Evolutionary conservation across 2,329 filamentous ascomycete genomes (phyloP), one percentile per base, ranked within the genome.

Genomic region (Paraphaeosphaeria minitans): DNA sequence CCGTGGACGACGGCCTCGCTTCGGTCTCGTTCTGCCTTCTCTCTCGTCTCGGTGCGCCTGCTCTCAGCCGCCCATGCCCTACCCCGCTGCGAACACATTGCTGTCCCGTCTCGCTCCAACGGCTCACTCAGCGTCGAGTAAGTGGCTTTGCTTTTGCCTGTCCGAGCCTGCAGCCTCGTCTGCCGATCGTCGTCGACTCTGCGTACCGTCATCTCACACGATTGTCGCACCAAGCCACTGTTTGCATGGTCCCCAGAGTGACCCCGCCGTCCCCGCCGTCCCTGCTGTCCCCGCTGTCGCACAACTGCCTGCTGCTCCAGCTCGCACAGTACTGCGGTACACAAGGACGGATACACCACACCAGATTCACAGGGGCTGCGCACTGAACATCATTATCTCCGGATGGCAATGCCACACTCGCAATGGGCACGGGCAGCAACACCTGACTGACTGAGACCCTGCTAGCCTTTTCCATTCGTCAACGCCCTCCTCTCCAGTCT

Each of bases 71-170:
- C 66, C 48, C 56, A 63, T 22, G 53, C 63, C 33, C 63, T 63
- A 16, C 64, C 68, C 42, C 63, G 56, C 46, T 59, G 55, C 47
- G 75, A 79, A 54, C 63, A 66, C 19, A 56, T 80, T 57, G 61
- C 56, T 27, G 68, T 80, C 14, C 72, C 75, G 12, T 79, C 75
- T 63, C 69, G 78, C 24, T 80, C 79, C 46, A 81, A 78, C 64
- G 80, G 79, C 56, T 67, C 65, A 47, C 74, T 81, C 45, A 75
- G 61, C 41, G 59, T 82, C 47, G 77, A 80, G 79, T 80, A 70
- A 65, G 72, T 67, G 22, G 7, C 35, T 7, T 39, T 14, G 31
- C 42, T 21, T 22, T 43, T 24, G 14, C 42, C 46, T 19, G 6
- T 48, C 41, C 53, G 47, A 10, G 37, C 10, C 37, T 21, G 42